These are phyloP conservation scores for Phytophthora colocasiae DNA, from an alignment of 352 stramenopile species.

Conservation along the genomic window DNA sequence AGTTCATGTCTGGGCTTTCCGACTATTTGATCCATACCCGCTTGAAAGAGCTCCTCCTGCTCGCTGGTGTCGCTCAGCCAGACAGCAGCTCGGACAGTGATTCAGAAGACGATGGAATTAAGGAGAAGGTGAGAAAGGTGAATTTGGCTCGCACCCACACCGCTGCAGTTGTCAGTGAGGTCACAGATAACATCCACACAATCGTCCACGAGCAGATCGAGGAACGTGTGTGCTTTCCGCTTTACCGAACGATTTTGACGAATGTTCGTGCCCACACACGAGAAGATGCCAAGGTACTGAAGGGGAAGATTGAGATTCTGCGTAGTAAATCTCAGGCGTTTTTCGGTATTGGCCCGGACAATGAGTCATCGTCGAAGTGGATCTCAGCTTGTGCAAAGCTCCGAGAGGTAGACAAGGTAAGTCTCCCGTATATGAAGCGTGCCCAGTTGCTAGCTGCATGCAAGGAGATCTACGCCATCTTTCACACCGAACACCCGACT, in stretches of 20 bases:
- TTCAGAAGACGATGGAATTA: constrained; percentile 35
- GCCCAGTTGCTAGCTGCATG: constrained; percentile 72
- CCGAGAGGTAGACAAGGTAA: constrained; percentile 81
- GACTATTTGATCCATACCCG: constrained; percentile 86
- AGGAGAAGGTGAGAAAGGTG: constrained; percentile 15
- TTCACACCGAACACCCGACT: constrained; percentile 70
- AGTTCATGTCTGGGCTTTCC: constrained; percentile 83
- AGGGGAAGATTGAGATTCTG: constrained; percentile 85
- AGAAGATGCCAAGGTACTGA: constrained; percentile 76
- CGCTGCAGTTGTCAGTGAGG: constrained; percentile 48
- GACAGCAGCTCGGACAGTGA: constrained; percentile 40
- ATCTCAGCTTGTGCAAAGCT: constrained; percentile 62
- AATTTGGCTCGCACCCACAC: constrained; percentile 17
- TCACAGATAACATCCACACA: constrained; percentile 66
- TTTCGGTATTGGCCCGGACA: constrained; percentile 81
- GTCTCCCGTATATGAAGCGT: constrained; percentile 86
- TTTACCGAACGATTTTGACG: constrained; percentile 74
- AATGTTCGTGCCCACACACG: constrained; percentile 66
- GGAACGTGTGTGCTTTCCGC: constrained; percentile 82
- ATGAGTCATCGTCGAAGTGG: constrained; percentile 70
- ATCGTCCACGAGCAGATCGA: constrained; percentile 89
- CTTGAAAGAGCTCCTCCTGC: constrained; percentile 74
- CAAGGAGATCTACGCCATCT: constrained; percentile 88
- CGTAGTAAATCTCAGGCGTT: constrained; percentile 82
- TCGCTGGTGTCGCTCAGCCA: constrained; percentile 57